Conservation (phyloP, 257 asterid species). For the Leonotis leonurus region DNA sequence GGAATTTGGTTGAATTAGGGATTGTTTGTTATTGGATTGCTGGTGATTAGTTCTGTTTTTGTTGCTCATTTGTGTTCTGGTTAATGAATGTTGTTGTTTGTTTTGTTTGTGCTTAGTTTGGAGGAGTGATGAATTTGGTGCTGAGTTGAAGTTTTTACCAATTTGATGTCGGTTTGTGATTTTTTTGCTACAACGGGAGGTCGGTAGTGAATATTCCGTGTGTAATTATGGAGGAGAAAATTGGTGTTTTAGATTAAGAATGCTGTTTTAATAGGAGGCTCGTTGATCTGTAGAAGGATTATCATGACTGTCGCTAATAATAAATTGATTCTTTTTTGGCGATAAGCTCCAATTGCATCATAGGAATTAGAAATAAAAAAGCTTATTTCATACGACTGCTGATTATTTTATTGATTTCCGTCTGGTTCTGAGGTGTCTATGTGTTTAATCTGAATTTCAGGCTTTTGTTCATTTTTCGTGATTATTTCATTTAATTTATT, state of each 20-base stretch:
- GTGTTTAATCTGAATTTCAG: background rate
- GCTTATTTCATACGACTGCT: too few species aligned
- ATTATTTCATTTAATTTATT: background rate
- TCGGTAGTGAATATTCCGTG: slow-evolving; percentile 9
- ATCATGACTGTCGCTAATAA: background rate
- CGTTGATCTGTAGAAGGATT: slow-evolving; percentile 1
- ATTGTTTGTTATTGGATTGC: background rate
- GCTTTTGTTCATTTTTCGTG: background rate
- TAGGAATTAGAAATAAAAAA: too few species aligned
- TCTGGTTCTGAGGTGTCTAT: background rate
- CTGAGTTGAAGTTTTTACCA: slow-evolving; percentile 3
- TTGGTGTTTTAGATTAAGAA: background rate
- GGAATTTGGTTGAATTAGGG: slow-evolving; percentile 17
- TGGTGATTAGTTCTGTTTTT: background rate
- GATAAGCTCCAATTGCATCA: too few species aligned
- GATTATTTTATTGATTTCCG: too few species aligned
- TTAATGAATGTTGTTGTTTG: background rate
- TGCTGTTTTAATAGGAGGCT: slow-evolving; percentile 8
- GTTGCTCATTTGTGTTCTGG: background rate
- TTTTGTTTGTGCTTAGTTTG: slow-evolving; percentile 2
- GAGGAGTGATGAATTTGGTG: slow-evolving; percentile 24
- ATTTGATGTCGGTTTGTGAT: slow-evolving; percentile 7
- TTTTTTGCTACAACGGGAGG: slow-evolving; percentile 22
- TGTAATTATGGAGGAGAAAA: background rate
- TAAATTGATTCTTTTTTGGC: too few species aligned